phyloP scores from a whole-genome alignment of 148 eudicot species.

The Rhododendron williamsianum region DNA sequence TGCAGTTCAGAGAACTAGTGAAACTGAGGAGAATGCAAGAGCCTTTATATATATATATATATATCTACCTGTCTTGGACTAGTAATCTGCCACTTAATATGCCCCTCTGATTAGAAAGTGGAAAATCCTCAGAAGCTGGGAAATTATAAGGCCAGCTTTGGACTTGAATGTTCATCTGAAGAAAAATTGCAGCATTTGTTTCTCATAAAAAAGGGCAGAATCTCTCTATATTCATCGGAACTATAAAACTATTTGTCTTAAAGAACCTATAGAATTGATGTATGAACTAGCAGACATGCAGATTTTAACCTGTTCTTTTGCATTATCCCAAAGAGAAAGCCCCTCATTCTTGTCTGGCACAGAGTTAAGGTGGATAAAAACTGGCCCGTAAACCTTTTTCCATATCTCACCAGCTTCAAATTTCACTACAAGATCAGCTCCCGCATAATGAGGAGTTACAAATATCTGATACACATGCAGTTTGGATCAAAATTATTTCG shows the following conservation, averaged over 20 bases:
- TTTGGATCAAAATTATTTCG: background rate
- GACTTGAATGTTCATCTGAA: slow-evolving; percentile 46
- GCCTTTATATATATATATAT: background rate
- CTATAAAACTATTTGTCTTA: background rate
- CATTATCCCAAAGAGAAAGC: slow-evolving; percentile 81
- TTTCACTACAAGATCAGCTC: slow-evolving; percentile 61
- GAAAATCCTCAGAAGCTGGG: slow-evolving; percentile 75
- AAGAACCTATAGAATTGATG: background rate
- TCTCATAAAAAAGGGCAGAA: background rate
- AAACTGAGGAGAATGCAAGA: background rate
- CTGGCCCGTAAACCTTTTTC: slow-evolving; percentile 96
- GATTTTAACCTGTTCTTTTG: slow-evolving; percentile 60
- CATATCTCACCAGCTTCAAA: slow-evolving; percentile 67
- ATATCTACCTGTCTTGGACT: slow-evolving; percentile 51
- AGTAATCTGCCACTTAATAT: slow-evolving; percentile 55
- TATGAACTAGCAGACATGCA: background rate
- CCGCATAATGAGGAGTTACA: slow-evolving; percentile 54
- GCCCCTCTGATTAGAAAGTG: slow-evolving; percentile 61
- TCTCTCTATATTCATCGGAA: background rate
- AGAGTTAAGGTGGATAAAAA: slow-evolving; percentile 76
- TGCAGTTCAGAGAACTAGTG: background rate
- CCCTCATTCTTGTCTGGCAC: slow-evolving; percentile 39
- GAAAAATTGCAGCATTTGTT: background rate
- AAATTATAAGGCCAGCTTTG: slow-evolving; percentile 83
- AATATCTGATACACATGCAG: background rate